Evolutionary conservation across 2,329 filamentous ascomycete genomes (phyloP).

Genomic region (Podosphaera aphanis): DNA sequence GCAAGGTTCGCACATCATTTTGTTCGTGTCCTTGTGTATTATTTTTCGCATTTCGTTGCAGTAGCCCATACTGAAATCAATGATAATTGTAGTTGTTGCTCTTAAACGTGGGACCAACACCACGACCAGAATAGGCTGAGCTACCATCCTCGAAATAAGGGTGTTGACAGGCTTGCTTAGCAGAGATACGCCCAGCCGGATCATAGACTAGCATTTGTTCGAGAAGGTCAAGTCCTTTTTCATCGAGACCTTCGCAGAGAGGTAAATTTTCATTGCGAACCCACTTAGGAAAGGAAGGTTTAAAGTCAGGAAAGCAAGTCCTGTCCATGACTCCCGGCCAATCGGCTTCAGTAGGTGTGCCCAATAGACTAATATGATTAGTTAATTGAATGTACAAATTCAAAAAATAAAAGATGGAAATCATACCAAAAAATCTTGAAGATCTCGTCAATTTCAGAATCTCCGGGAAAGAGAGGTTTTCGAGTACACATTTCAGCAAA

Average conservation of each 20-base stretch:
- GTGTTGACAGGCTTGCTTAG: slow-evolving; percentile 67
- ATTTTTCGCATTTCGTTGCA: slow-evolving; percentile 7
- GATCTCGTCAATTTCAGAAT: slow-evolving; percentile 83
- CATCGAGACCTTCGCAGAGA: slow-evolving; percentile 51
- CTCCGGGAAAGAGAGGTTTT: slow-evolving; percentile 77
- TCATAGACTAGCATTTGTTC: slow-evolving; percentile 64
- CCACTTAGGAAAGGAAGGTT: slow-evolving; percentile 82
- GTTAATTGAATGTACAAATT: slow-evolving; percentile 2
- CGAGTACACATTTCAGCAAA: slow-evolving; percentile 93
- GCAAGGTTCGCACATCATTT: too few relatives aligned
- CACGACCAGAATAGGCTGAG: slow-evolving; percentile 15
- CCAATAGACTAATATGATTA: slow-evolving; percentile 35
- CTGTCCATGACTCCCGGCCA: slow-evolving; percentile 53
- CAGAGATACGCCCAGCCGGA: slow-evolving; percentile 65
- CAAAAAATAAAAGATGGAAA: background rate
- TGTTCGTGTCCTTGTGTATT: too few relatives aligned
- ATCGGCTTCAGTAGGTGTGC: slow-evolving; percentile 56
- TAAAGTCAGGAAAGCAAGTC: slow-evolving; percentile 87
- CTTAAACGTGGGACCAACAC: slow-evolving; percentile 13
- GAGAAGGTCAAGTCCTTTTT: slow-evolving; percentile 42
- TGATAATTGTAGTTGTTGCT: slow-evolving; percentile 13
- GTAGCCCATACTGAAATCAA: slow-evolving; percentile 3
- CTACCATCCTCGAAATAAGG: slow-evolving; percentile 43
- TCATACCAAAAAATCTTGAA: slow-evolving; percentile 82
- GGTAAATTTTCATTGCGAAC: slow-evolving; percentile 40